Percentiles rank a stretch among this genome's conserved stretches.
Evolutionary conservation across 805 yeast genomes (phyloP).

Genomic region (Metschnikowia bowlesiae): DNA sequence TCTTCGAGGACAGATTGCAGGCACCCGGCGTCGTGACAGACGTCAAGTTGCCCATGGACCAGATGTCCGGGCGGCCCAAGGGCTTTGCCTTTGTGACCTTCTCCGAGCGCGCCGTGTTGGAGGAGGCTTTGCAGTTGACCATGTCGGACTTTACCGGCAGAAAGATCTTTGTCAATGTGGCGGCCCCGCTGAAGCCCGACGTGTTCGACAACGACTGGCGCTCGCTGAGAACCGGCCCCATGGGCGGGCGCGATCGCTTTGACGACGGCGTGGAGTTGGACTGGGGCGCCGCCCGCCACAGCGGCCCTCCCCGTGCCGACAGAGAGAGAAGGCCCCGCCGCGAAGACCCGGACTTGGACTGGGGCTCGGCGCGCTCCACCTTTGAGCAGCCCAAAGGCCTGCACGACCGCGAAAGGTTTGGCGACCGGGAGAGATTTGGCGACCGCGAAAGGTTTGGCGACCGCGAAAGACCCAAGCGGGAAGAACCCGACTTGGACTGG

Average conservation of each 20-base stretch:
- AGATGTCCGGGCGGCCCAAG: slow-evolving; percentile 54
- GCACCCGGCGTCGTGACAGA: slow-evolving; percentile 50
- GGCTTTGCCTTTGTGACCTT: slow-evolving; percentile 56
- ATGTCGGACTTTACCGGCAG: slow-evolving; percentile 45
- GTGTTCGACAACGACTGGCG: slow-evolving; percentile 46
- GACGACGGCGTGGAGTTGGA: slow-evolving; percentile 55
- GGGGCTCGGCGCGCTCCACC: slow-evolving; percentile 36
- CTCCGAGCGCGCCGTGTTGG: slow-evolving; percentile 41
- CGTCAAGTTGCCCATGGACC: slow-evolving; percentile 70
- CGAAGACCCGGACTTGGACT: slow-evolving; percentile 41
- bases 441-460: slow-evolving; percentile 6
- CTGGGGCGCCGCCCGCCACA: slow-evolving; percentile 51
- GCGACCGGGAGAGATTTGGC: not conserved
- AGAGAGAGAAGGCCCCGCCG: slow-evolving; percentile 28
- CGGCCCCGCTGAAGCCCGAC: slow-evolving; percentile 51
- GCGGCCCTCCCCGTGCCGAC: slow-evolving; percentile 16
- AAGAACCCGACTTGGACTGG: slow-evolving; percentile 43
- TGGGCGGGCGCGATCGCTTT: slow-evolving; percentile 22
- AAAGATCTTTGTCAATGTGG: slow-evolving; percentile 51
- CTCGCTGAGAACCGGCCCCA: slow-evolving; percentile 28
- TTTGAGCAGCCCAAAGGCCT: slow-evolving; percentile 7
- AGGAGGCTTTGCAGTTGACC: slow-evolving; percentile 47
- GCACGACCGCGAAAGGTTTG: not conserved
- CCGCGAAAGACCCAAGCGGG: slow-evolving; percentile 25
- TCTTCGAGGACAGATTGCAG: slow-evolving; percentile 57